Percentiles rank a stretch among this genome's conserved stretches.
These are phyloP conservation scores for Chlorencoelia australis DNA, from an alignment of 2,329 filamentous ascomycete species.

Conservation along the genomic window DNA sequence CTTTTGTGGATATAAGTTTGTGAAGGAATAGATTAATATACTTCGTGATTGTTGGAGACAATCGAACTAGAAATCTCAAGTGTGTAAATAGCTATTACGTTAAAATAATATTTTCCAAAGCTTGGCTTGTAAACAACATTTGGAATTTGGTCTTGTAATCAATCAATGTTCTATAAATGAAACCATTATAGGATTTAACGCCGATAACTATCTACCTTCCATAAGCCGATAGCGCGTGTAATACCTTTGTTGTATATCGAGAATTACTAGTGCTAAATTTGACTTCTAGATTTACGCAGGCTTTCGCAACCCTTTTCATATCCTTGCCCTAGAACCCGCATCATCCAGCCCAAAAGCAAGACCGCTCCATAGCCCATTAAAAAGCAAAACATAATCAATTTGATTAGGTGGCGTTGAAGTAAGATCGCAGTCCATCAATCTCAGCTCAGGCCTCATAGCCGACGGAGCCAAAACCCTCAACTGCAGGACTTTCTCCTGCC, in stretches of 20 bases:
- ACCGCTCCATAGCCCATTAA: slow-evolving; percentile 6
- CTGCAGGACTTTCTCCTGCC: slow-evolving; percentile 1
- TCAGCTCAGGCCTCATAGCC: slow-evolving; percentile 8
- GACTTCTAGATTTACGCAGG: slow-evolving; percentile 3
- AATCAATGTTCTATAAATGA: background rate
- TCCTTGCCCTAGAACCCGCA: slow-evolving; percentile 1
- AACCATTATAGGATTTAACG: background rate
- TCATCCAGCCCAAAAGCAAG: slow-evolving; percentile 28
- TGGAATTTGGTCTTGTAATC: background rate
- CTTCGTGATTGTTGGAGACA: too few relatives aligned
- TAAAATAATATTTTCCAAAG: background rate
- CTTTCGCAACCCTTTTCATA: slow-evolving; percentile 1
- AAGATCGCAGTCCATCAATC: slow-evolving; percentile 7
- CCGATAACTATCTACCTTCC: background rate
- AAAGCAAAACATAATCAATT: slow-evolving; percentile 9
- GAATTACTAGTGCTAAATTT: slow-evolving; percentile 1
- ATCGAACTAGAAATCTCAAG: background rate
- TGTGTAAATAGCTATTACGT: background rate
- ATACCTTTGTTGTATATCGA: background rate
- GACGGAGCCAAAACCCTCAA: slow-evolving; percentile 5
- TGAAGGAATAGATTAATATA: too few relatives aligned
- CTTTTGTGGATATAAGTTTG: too few relatives aligned
- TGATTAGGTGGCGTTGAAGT: slow-evolving; percentile 7
- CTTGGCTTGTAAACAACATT: background rate
- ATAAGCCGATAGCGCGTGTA: background rate